phyloP scores from a whole-genome alignment of 2,329 filamentous ascomycete species.

The Pseudogymnoascus sp. region DNA sequence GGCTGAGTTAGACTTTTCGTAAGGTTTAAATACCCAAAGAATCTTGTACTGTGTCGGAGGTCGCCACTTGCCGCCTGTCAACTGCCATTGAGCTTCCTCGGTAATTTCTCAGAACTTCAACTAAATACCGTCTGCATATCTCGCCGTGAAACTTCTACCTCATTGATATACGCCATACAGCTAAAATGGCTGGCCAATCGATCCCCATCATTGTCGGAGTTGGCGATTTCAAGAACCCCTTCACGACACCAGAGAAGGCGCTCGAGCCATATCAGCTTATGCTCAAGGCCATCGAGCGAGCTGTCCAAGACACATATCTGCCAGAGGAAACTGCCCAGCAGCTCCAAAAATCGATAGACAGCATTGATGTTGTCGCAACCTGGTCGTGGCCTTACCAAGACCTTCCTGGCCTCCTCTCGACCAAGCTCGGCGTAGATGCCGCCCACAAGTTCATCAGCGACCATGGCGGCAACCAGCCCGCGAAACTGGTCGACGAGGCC shows the following conservation, averaged over 20 bases:
- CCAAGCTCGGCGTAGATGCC: conserved; percentile 39
- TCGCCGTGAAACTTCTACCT: background rate
- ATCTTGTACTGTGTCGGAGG: background rate
- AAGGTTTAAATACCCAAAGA: background rate
- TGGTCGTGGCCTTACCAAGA: conserved; percentile 61
- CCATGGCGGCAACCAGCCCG: conserved; percentile 58
- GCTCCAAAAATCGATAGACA: conserved; percentile 44
- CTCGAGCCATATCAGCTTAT: conserved; percentile 53
- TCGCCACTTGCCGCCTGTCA: background rate
- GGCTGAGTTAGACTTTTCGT: background rate
- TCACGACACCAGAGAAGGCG: conserved; percentile 41
- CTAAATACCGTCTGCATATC: background rate
- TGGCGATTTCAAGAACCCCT: conserved; percentile 52
- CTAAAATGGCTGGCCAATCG: background rate
- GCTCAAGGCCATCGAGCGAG: conserved; percentile 43
- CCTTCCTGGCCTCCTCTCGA: conserved; percentile 44
- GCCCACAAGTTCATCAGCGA: conserved; percentile 42
- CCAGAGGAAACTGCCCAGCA: conserved; percentile 22
- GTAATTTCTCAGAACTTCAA: background rate
- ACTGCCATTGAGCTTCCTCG: conserved; percentile 2
- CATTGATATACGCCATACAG: background rate
- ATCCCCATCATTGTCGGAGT: conserved; percentile 53
- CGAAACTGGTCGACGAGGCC: conserved; percentile 53
- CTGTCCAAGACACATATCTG: conserved; percentile 42
- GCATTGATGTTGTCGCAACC: conserved; percentile 49